Evolutionary conservation across 495 filamentous ascomycete species (phyloP).

Genomic region (Lasiosphaeria hispida): DNA sequence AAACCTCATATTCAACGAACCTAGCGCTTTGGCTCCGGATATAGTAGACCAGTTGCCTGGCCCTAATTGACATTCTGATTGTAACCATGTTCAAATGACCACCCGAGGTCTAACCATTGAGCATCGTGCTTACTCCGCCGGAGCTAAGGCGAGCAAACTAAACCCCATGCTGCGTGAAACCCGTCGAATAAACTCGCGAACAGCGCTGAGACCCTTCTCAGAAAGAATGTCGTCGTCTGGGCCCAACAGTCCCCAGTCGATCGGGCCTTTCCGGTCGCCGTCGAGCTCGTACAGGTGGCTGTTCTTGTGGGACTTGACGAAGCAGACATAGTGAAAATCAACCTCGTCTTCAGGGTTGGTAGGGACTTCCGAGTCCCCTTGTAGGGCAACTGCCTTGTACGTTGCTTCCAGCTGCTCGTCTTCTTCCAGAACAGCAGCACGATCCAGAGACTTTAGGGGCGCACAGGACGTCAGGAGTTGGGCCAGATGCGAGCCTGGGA

Average conservation of each 20-base stretch:
- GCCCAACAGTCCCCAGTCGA: constrained; percentile 16
- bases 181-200: no score
- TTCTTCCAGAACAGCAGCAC: constrained; percentile 66
- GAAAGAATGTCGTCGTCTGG: background rate
- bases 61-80: no score
- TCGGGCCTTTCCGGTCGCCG: constrained; percentile 26
- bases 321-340: constrained; percentile 70
- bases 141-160: no score
- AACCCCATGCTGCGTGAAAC: no score
- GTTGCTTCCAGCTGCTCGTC: constrained; percentile 62
- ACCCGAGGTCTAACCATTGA: no score
- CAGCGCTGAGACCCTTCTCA: no score
- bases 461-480: constrained; percentile 34
- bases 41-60: no score
- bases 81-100: no score
- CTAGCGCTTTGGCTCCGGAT: no score
- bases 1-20: no score
- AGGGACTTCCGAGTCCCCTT: constrained; percentile 65
- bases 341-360: constrained; percentile 54
- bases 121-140: no score
- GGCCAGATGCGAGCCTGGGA: background rate
- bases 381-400: constrained; percentile 59
- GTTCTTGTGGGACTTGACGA: constrained; percentile 49
- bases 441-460: constrained; percentile 45
- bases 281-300: constrained; percentile 26